A percentile compares a stretch with the other conserved stretches of the same genome.
phyloP scores from a whole-genome alignment of 192 early-diverging fungal genomes.

The Martensiomyces pterosporus region DNA sequence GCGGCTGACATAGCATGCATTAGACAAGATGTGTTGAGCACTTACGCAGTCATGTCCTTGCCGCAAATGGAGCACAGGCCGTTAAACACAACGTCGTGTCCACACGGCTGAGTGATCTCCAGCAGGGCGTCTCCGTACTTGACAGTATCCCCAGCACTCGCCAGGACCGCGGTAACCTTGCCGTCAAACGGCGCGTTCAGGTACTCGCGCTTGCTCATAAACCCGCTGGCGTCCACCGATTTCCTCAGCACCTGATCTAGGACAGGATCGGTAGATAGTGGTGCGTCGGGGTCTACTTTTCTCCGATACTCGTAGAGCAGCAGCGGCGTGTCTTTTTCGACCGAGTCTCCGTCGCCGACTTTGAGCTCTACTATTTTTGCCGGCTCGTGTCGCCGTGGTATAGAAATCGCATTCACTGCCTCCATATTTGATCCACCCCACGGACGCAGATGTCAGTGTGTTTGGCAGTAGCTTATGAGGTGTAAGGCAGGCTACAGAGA shows the following conservation, averaged over 20 bases:
- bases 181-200: conserved; percentile 42
- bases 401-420: conserved; percentile 18
- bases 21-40: too few species aligned
- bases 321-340: conserved; percentile 32
- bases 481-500: too few species aligned
- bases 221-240: conserved; percentile 18
- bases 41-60: conserved; percentile 51
- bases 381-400: conserved; percentile 38
- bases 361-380: conserved; percentile 43
- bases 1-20: too few species aligned
- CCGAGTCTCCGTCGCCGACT: conserved; percentile 10
- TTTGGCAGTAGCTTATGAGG: too few species aligned
- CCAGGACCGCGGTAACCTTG: conserved; percentile 8
- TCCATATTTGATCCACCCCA: conserved; percentile 40
- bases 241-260: conserved; percentile 21
- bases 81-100: conserved; percentile 68
- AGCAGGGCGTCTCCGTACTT: conserved; percentile 12
- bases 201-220: conserved; percentile 29
- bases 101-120: conserved; percentile 57
- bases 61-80: conserved; percentile 84
- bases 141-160: conserved; percentile 18
- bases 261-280: conserved; percentile 4
- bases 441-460: too few species aligned
- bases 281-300: conserved; percentile 9
- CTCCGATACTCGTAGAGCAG: conserved; percentile 37